Conservation (phyloP, 768 basidiomycete species). For the Exsudoporus frostii region DNA sequence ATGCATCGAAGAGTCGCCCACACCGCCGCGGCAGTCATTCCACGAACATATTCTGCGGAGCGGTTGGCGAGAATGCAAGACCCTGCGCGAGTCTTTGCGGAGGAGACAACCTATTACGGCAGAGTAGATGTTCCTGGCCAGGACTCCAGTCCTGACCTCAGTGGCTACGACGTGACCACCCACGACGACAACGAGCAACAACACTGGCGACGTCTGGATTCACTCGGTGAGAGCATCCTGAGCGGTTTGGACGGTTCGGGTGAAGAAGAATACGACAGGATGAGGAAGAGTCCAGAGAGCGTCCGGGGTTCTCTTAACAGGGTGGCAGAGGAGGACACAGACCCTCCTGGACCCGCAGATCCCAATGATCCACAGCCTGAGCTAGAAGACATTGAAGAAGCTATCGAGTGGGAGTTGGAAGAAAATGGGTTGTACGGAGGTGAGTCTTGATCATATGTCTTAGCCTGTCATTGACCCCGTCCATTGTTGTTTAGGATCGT, state of each 20-base stretch:
- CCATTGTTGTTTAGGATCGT: constrained; percentile 50
- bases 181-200: constrained; percentile 23
- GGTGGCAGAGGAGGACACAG: constrained; percentile 38
- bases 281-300: constrained; percentile 36
- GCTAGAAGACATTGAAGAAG: constrained; percentile 39
- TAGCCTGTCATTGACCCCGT: not conserved
- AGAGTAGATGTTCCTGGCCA: constrained; percentile 11
- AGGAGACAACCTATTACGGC: constrained; percentile 15
- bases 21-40: constrained; percentile 27
- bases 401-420: constrained; percentile 45
- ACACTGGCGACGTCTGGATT: constrained; percentile 32
- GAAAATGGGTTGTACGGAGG: constrained; percentile 50
- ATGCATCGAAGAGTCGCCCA: constrained; percentile 35
- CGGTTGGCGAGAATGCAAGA: constrained; percentile 16
- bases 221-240: constrained; percentile 32
- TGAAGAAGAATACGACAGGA: constrained; percentile 24
- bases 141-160: constrained; percentile 12
- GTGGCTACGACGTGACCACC: constrained; percentile 21
- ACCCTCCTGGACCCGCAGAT: constrained; percentile 4
- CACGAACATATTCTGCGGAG: constrained; percentile 21
- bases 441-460: constrained; percentile 21
- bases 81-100: constrained; percentile 14
- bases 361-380: constrained; percentile 17
- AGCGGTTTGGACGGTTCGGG: constrained; percentile 27
- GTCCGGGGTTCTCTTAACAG: constrained; percentile 31